Evolutionary conservation across 2,329 filamentous ascomycete species (phyloP).

Genomic region (Acarospora socialis): DNA sequence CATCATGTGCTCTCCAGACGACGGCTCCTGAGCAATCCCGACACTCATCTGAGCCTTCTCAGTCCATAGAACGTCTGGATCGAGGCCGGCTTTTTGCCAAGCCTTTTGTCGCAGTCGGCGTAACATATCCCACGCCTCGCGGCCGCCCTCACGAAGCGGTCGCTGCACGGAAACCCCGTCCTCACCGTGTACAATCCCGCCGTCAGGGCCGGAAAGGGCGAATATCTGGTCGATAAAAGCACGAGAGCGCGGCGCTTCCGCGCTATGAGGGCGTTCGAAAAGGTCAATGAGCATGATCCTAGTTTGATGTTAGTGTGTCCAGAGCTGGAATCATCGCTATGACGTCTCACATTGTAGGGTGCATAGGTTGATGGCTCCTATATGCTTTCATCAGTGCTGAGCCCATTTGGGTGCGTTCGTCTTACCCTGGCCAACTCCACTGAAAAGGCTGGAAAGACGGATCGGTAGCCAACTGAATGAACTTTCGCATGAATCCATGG

Average conservation of each 20-base stretch:
- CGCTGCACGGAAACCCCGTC: conserved; percentile 30
- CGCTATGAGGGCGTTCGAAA: conserved; percentile 31
- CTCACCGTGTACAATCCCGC: conserved; percentile 31
- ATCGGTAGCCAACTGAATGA: conserved; percentile 32
- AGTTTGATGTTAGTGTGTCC: too few species aligned
- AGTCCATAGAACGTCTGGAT: conserved; percentile 33
- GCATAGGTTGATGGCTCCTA: conserved; percentile 30
- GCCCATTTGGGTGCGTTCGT: background rate
- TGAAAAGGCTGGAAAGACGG: conserved; percentile 34
- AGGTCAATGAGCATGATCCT: conserved; percentile 36
- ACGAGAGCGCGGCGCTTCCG: conserved; percentile 30
- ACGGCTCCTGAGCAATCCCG: conserved; percentile 17
- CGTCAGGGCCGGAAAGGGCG: conserved; percentile 30
- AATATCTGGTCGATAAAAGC: conserved; percentile 34
- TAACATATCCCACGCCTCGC: conserved; percentile 36
- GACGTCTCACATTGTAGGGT: conserved; percentile 28
- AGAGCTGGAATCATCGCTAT: too few species aligned
- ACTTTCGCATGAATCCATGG: conserved; percentile 35
- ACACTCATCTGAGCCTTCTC: conserved; percentile 30
- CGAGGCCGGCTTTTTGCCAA: conserved; percentile 34
- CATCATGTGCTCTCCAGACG: conserved; percentile 12
- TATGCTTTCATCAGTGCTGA: conserved; percentile 1
- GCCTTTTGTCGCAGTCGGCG: conserved; percentile 31
- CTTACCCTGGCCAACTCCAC: conserved; percentile 34
- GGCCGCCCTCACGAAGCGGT: conserved; percentile 32